Base-by-base conservation (phyloP, 1,139 yeast species). In the Pichia sp. region DNA sequence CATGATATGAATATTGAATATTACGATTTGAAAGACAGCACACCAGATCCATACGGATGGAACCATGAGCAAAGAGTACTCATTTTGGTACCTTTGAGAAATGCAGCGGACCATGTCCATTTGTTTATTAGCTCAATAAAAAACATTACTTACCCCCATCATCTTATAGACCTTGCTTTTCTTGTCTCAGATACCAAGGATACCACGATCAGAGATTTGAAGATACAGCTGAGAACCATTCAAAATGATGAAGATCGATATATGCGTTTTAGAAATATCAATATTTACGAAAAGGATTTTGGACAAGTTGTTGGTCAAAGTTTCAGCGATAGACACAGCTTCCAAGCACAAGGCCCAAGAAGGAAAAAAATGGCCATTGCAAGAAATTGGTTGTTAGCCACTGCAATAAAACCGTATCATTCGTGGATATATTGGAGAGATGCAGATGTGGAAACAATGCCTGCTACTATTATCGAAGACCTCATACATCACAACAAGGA, bases 281-380 rank as follows among this genome's bases (percentile, higher is more conserved):
- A 76, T 49, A 77, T 78, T 34, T 76, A 58, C 50, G 78, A 74
- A 53, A 78, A 78, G 52, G 83, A 78, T 55, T 78, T 78, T 49
- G 85, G 85, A 32, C 84, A 77, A 50, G 69, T 69, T 19, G 72
- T 78, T 44, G 85, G 86, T 28, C 86, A 78, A 55, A 64, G 72
- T 10, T 69, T 69, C 44, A 62, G 69, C 35, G 86, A 78, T 50
- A 66, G 86, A 47, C 86, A 78, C 53, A 85, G 85, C 7, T 77
- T 78, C 51, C 80, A 71, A 22, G 85, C 83, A 3, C 86, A 78
- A 55, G 86, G 85, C 1, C 83, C 83, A 28, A 64, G 86, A 49
- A 64, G 86, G 51, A 78, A 78, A 54, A 60, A 77, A 39, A 78
- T 78, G 86, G 86, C 81, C 8, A 67, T 79, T 37, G 85, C 86